Evolutionary conservation across 768 basidiomycete species (phyloP), one percentile per base, ranked within the genome.

Genomic region (Aureoboletus auriporus): DNA sequence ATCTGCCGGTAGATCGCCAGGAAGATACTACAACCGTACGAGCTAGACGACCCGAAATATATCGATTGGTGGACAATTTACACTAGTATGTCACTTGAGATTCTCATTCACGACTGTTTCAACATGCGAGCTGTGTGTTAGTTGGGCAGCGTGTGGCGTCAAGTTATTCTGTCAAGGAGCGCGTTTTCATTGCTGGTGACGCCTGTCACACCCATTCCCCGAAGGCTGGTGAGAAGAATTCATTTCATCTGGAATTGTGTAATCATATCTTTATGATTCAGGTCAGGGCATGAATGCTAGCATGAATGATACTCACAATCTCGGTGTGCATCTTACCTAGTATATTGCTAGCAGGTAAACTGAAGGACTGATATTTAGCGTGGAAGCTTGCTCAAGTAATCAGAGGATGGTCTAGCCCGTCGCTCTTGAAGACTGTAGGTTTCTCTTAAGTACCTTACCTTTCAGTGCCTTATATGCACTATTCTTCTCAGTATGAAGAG

Each of bases 221-320:
- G 0, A 84, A 84, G 68, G 81, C 79, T 51, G 79, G 82, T 79
- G 39, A 37, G 69, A 41, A 7, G 3, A 0, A 31, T 11, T 5
- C 13, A 8, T 38, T 14, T 29, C 5, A 35, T 14, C 2, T 20
- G 14, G 27, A 28, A 34, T 27, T 34, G 17, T 12, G 13, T 4
- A 23, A 39, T 27, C 16, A 38, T 31, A 47, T 17, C 36, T 42
- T 35, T 14, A 0, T n/a, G 41, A 10, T 51, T 28, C 29, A 82
- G 81, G 85, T 12, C 86, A 88, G 61, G 86, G 84, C 10, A 83
- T 86, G 84, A 86, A 86, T 55, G 85, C 84, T 8, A 81, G 82
- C 52, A 86, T 87, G 80, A 81, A 79, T 42, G 86, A 88, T 58
- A 75, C 81, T 14, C 85, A 85, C 52, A 88, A 88, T 57, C 74